These are phyloP conservation scores for Nicotiana tomentosiformis DNA, from an alignment of 257 asterid species.

Conservation along the genomic window DNA sequence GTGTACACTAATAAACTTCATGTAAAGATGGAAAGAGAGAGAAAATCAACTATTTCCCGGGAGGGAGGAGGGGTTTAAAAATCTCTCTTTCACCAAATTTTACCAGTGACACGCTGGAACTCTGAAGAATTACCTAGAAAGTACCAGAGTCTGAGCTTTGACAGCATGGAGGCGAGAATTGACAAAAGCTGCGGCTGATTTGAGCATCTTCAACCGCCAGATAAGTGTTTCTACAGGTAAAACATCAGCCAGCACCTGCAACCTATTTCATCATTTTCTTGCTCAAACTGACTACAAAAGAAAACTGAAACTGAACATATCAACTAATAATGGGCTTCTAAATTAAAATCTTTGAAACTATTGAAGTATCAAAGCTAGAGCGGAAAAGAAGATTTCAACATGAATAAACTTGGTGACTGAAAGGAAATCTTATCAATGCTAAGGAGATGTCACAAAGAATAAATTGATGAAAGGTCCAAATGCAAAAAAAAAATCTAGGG, in stretches of 20 bases:
- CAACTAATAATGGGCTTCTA: neutral
- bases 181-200: constrained; percentile 63
- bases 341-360: neutral
- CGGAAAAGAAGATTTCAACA: neutral
- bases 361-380: neutral
- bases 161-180: constrained; percentile 92
- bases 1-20: neutral
- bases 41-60: neutral
- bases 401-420: neutral
- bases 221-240: constrained; percentile 42
- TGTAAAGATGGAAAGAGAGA: neutral
- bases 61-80: neutral
- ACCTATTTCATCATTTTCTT: constrained; percentile 30
- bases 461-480: neutral
- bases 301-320: neutral
- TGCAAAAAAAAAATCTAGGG: neutral
- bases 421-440: neutral
- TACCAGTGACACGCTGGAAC: neutral
- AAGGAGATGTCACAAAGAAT: neutral
- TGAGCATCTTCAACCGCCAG: constrained; percentile 69
- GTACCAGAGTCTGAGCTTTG: constrained; percentile 67
- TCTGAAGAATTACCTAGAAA: constrained; percentile 45
- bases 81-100: neutral
- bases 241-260: constrained; percentile 50
- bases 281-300: constrained; percentile 8